These are phyloP conservation scores for Rubus parviflorus DNA, from an alignment of 306 rosid genomes.

Conservation along the genomic window DNA sequence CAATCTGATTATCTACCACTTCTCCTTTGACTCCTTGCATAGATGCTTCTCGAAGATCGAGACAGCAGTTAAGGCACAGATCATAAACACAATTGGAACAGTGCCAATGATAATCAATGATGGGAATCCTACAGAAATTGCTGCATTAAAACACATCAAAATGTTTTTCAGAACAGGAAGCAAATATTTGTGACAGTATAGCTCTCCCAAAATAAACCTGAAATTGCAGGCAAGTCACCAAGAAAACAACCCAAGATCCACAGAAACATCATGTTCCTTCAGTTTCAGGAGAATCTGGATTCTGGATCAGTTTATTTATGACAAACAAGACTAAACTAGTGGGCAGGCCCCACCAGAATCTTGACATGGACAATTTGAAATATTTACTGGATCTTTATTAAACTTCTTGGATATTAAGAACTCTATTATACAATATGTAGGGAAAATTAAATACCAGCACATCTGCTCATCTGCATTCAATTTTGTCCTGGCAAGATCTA, in stretches of 20 bases:
- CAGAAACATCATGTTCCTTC: conserved; percentile 7
- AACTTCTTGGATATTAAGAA: neutral
- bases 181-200: neutral
- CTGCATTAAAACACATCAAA: conserved; percentile 55
- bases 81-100: conserved; percentile 80
- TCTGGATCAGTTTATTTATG: neutral
- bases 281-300: conserved; percentile 4
- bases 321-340: neutral
- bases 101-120: conserved; percentile 91
- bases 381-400: neutral
- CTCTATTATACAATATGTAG: neutral
- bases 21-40: conserved; percentile 26
- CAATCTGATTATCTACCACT: conserved; percentile 14
- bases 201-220: conserved; percentile 12
- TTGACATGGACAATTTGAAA: neutral
- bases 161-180: conserved; percentile 1
- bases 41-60: conserved; percentile 76
- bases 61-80: conserved; percentile 84
- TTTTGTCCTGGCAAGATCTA: conserved; percentile 79
- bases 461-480: conserved; percentile 96
- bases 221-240: conserved; percentile 1
- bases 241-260: conserved; percentile 7
- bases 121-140: conserved; percentile 92
- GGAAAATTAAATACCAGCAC: conserved; percentile 74
- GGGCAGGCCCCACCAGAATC: conserved; percentile 2